These are phyloP conservation scores for Suillus subluteus DNA, from an alignment of 768 basidiomycete species.

Conservation along the genomic window DNA sequence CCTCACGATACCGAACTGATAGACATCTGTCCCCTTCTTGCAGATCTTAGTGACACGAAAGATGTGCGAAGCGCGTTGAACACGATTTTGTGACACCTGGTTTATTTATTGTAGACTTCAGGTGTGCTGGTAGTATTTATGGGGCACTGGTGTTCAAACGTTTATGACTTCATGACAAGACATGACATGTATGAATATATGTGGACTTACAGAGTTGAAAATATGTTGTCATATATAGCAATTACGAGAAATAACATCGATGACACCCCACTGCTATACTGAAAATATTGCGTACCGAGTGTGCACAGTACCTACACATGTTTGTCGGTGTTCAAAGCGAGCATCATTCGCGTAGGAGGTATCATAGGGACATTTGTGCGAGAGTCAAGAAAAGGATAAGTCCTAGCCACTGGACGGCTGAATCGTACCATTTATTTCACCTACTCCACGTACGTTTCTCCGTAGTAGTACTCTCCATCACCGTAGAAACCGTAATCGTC, in stretches of 20 bases:
- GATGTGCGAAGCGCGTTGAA: slow-evolving; percentile 69
- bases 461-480: not conserved
- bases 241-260: not conserved
- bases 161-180: not conserved
- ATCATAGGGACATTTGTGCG: not conserved
- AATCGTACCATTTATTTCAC: not conserved
- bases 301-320: not conserved
- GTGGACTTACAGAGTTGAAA: not conserved
- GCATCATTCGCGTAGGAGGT: not conserved
- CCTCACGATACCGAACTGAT: slow-evolving; percentile 76
- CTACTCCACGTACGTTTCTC: not conserved
- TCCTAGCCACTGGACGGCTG: not conserved
- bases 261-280: not conserved
- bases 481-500: slow-evolving; percentile 1
- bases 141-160: not conserved
- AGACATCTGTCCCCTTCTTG: slow-evolving; percentile 68
- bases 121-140: not conserved
- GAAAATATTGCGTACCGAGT: not conserved
- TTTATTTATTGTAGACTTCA: not conserved
- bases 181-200: slow-evolving; percentile 5
- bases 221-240: not conserved
- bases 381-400: not conserved
- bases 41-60: slow-evolving; percentile 61
- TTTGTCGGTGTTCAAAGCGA: not conserved
- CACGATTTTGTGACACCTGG: slow-evolving; percentile 17